Evolutionary conservation across 2,329 filamentous ascomycete species (phyloP), one percentile per base, ranked within the genome.

Genomic region (Aspergillus pseudotamarii): DNA sequence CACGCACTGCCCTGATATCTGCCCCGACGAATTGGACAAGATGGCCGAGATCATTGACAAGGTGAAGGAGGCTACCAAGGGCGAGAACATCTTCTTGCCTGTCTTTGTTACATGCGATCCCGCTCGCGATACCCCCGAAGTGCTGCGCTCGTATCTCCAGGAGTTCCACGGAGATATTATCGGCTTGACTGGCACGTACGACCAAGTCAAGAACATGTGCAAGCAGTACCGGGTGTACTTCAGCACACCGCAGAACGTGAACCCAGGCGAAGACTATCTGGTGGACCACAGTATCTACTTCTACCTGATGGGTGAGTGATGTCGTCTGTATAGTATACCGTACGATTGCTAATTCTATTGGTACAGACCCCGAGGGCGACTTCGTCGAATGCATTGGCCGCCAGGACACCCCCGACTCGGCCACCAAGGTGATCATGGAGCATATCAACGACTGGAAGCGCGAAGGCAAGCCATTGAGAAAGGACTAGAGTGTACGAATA

Each of bases 271-370:
- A 83, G 95, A 99, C 79, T 99, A 99, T 77, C 80, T 99, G 71
- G 95, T 99, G 14, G 95, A 99, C 78, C 95, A 99, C 82, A 97
- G 93, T 79, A 99, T 99, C 71, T 99, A 99, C 84, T 99, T 99
- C 74, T 99, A 99, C 79, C 82, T 99, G 70, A 99, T 99, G 95
- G 87, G 86, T 89, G 76, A 78, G 85, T 81, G 63, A 26, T 51
- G 12, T 34, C 61, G 11, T 38, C 19, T 48, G n/a, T 36, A 9
- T 1, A 11, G 2, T 54, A 54, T 46, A n/a, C 32, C 1, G 23
- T 3, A 28, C 34, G 23, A 54, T 62, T 58, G 65, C 62, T 61
- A 41, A 61, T 55, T 26, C 11, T 48, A 4, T 36, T 36, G n/a
- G 57, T 2, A 32, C 71, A 89, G 95, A 98, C 77, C 95, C 95